Evolutionary conservation across 305 asterid species (phyloP).

Genomic region (Plantago coronopus): DNA sequence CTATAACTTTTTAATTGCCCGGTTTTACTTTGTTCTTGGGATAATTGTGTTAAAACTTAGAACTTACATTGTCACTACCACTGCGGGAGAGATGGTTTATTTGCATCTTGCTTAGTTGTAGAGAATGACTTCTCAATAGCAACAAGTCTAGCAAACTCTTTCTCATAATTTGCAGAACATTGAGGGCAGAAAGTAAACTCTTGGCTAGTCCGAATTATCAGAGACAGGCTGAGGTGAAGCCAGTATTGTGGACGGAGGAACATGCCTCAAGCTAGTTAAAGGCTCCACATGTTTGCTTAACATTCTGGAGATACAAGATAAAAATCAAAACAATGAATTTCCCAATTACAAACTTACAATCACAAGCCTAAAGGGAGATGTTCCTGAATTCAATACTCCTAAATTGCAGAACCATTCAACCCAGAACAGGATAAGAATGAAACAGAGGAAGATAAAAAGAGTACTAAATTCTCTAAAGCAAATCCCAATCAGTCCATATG

Average conservation of each 20-base stretch:
- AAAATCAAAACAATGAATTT: constrained; percentile 11
- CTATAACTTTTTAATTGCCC: no score
- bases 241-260: constrained; percentile 26
- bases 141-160: constrained; percentile 43
- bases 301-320: constrained; percentile 29
- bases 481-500: not conserved
- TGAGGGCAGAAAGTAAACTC: constrained; percentile 38
- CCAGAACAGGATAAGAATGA: not conserved
- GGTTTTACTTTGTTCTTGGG: no score
- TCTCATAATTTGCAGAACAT: constrained; percentile 47
- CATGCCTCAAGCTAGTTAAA: constrained; percentile 41
- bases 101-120: constrained; percentile 37
- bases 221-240: constrained; percentile 31
- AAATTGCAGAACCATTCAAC: not conserved
- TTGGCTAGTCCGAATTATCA: constrained; percentile 39
- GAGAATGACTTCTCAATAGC: constrained; percentile 55
- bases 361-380: no score
- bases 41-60: no score
- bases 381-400: no score
- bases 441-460: not conserved
- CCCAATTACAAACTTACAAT: not conserved
- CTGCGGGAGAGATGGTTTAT: constrained; percentile 49
- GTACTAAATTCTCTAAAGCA: not conserved
- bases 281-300: constrained; percentile 41
- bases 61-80: no score